Evolutionary conservation across 495 filamentous ascomycete species (phyloP), one percentile per base, ranked within the genome.

Genomic region (Trichoderma virens): DNA sequence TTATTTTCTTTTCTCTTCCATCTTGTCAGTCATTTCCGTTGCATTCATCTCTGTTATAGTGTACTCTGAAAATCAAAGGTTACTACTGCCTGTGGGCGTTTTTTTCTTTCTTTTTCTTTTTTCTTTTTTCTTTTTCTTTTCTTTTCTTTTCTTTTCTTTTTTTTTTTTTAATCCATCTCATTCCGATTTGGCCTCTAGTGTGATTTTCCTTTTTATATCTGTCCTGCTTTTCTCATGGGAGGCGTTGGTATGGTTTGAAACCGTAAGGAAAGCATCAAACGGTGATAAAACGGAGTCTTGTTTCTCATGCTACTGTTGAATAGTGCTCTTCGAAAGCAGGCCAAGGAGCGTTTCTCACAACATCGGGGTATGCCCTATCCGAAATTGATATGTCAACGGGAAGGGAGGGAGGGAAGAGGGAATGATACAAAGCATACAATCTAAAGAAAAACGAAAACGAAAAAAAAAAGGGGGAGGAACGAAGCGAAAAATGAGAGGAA

Each of bases 241-340:
- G 51, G 51, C 51, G 51, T 56, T 56, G 51, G 51, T 30, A 56
- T 11, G 47, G 51, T 56, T 35, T 56, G 51, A 56, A 6, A 47
- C 23, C 20, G 20, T 23, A 5, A 20, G 43, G 20, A 20, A 20
- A 20, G 43, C 43, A 47, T 47, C 43, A 47, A 47, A 23, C 18
- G 20, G 43, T 47, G 43, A 47, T 47, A 47, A n/a, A 47, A 8
- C 18, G 43, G 43, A 18, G 6, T 47, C 43, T 47, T 47, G 0
- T 47, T 47, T 47, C 6, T 23, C 43, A 47, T 47, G 4, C 38
- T 5, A 41, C 5, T 14, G 38, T 41, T 41, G 18, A 5, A 11
- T 41, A 16, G 14, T 41, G 38, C 38, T 41, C 38, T 41, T 18
- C 38, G 11, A 18, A 41, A 41, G 38, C 38, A 18, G 38, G 3